Conservation (phyloP, 2,329 filamentous ascomycete genomes). For the Zymoseptoria pseudotritici region DNA sequence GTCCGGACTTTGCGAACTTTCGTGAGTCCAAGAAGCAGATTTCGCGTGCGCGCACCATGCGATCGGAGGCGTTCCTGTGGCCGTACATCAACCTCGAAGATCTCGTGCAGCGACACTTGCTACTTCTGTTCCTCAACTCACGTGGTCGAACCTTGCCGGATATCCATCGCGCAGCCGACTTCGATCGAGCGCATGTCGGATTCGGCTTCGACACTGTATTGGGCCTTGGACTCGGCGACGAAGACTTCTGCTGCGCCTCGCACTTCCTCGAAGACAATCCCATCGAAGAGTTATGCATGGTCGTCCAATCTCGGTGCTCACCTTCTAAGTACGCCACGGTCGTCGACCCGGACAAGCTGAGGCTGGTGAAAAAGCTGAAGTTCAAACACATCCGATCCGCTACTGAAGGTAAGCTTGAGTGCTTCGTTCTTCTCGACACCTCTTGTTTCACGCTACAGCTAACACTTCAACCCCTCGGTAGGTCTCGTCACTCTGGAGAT, state of each 20-base stretch:
- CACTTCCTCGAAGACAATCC: slow-evolving; percentile 8
- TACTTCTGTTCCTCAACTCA: slow-evolving; percentile 48
- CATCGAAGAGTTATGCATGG: slow-evolving; percentile 12
- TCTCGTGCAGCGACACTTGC: slow-evolving; percentile 35
- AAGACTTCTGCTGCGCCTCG: slow-evolving; percentile 5
- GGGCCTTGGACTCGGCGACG: slow-evolving; percentile 3
- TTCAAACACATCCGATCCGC: background rate
- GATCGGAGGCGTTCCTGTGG: slow-evolving; percentile 38
- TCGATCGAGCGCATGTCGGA: slow-evolving; percentile 29
- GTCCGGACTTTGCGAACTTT: slow-evolving; percentile 43
- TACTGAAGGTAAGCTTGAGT: background rate
- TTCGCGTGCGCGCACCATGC: slow-evolving; percentile 12
- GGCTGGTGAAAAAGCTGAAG: background rate
- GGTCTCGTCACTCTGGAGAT: slow-evolving; percentile 43
- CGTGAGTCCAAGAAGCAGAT: slow-evolving; percentile 17
- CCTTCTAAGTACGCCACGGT: slow-evolving; percentile 23
- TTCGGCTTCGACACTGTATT: slow-evolving; percentile 9
- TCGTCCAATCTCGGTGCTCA: slow-evolving; percentile 21
- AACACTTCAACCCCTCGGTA: background rate
- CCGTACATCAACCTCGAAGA: slow-evolving; percentile 54
- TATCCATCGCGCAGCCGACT: slow-evolving; percentile 44
- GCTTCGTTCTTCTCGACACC: background rate
- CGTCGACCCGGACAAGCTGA: slow-evolving; percentile 7
- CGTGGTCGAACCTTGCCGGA: slow-evolving; percentile 43
- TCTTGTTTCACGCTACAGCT: background rate